Conservation (phyloP, 331 rosid species). For the Quercus lobata region DNA sequence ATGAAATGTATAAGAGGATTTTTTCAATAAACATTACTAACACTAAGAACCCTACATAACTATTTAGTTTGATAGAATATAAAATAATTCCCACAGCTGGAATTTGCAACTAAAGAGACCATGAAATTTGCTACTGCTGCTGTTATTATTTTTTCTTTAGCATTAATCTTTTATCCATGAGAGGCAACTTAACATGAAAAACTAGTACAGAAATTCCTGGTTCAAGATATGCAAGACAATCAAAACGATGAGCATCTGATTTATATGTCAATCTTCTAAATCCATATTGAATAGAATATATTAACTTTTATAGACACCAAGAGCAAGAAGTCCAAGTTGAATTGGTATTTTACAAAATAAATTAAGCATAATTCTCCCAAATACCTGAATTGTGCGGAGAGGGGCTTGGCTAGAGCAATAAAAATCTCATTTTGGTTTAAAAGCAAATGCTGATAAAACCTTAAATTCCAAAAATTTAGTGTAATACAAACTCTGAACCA, state of each 20-base stretch:
- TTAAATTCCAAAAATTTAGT: neutral
- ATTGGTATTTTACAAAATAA: neutral
- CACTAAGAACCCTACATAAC: neutral
- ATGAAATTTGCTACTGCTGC: neutral
- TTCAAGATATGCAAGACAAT: neutral
- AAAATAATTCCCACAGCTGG: neutral
- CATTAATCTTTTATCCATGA: neutral
- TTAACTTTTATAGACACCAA: neutral
- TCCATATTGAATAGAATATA: neutral
- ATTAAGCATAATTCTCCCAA: neutral
- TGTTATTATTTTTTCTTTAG: neutral
- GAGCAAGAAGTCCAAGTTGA: neutral
- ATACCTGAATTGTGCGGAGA: neutral
- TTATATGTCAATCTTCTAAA: too few relatives aligned
- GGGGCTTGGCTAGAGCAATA: neutral
- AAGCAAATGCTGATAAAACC: neutral
- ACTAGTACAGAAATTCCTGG: neutral
- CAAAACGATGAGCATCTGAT: too few relatives aligned
- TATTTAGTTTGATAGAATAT: neutral
- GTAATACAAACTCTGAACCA: too few relatives aligned
- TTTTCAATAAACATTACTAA: neutral
- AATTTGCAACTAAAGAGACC: neutral
- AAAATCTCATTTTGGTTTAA: neutral
- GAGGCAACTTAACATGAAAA: neutral
- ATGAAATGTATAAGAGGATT: neutral